Base-by-base conservation (phyloP, 2,329 filamentous ascomycete genomes). In the Celoporthe dispersa region DNA sequence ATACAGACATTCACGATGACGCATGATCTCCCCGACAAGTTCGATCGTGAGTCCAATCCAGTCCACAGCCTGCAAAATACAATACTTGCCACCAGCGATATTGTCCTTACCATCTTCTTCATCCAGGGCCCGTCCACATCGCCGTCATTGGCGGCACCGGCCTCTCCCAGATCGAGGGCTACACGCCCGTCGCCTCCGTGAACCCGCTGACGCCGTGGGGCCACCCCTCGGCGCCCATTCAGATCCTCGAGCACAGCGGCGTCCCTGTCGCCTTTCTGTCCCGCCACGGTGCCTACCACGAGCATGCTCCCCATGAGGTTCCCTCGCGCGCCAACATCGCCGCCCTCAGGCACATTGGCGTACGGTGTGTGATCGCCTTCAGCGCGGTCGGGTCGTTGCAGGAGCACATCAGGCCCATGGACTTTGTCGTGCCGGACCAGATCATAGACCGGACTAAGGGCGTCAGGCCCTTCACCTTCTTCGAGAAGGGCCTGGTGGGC, bases 371-470 rank as follows among this genome's bases (percentile, higher is more conserved):
- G 79, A 93, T 99, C 78, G 94, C 95, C 73, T 99, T 99, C 85
- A 95, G 92, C 73, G 96, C 96, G 64, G 96, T 99, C 69, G 96
- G 96, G 73, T 95, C 92, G 77, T 84, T 99, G 79, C 93, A 92
- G 79, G 96, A 98, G 84, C 89, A 94, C 78, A 95, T 99, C 80
- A 93, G 92, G 82, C 96, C 96, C 59, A 92, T 96, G 83, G 96
- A 99, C 84, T 99, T 99, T 80, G 93, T 98, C 66, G 88, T 99
- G 16, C 96, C 95, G 0, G 94, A 98, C 82, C 96, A 99, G 84
- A 88, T 97, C 80, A 98, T 98, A 79, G 96, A 99, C 84, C 93
- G 95, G 73, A 98, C 95, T 75, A 98, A 98, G 88, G 96, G 95
- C 67, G 86, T 97, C 73, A 88, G 96, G 9, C 94, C 95, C 2